Evolutionary conservation across 1,284 basidiomycete species (phyloP).

Genomic region (Lentinula novae-zelandiae): DNA sequence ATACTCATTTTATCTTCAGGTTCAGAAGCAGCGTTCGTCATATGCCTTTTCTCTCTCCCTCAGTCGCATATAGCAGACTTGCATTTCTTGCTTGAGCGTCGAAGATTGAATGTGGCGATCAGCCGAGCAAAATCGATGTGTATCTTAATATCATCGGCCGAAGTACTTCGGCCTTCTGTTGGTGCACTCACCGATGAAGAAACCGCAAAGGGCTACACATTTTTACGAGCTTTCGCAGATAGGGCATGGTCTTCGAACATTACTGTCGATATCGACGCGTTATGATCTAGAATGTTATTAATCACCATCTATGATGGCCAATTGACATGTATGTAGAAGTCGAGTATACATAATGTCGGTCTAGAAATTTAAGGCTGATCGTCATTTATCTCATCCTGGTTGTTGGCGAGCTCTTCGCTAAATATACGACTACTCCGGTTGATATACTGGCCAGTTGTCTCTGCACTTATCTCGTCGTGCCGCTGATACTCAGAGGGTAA

Average conservation of each 20-base stretch:
- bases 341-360: background rate
- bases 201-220: constrained; percentile 42
- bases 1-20: constrained; percentile 24
- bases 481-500: constrained; percentile 57
- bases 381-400: background rate
- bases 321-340: too few species aligned
- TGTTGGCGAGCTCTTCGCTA: background rate
- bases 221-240: constrained; percentile 41
- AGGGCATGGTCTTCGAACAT: constrained; percentile 35
- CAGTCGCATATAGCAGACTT: constrained; percentile 32
- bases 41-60: constrained; percentile 46
- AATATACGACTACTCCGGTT: background rate
- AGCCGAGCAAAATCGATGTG: constrained; percentile 47
- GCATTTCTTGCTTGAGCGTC: constrained; percentile 40
- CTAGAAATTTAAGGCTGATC: background rate
- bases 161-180: constrained; percentile 40
- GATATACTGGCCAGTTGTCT: constrained; percentile 1
- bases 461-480: constrained; percentile 9
- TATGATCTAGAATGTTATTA: background rate
- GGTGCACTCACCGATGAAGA: constrained; percentile 37
- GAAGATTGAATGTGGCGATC: constrained; percentile 47
- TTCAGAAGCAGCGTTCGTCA: constrained; percentile 47
- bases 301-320: background rate
- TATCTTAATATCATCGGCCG: constrained; percentile 39
- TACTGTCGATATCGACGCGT: constrained; percentile 22